phyloP scores from a whole-genome alignment of 176 grass and related monocot genomes.

The Avena eriantha region DNA sequence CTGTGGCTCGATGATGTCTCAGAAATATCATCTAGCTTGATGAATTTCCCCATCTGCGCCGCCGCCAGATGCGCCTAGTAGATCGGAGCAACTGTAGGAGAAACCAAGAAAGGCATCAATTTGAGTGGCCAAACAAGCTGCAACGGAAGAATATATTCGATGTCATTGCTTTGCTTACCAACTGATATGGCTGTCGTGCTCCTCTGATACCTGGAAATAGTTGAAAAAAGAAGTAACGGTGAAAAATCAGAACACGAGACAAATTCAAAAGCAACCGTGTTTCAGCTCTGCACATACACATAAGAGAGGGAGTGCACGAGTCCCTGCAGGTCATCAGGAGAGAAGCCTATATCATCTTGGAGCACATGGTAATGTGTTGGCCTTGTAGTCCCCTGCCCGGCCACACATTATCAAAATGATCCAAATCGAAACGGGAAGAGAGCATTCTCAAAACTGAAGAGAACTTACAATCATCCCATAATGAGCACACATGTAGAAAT shows the following conservation, averaged over 20 bases:
- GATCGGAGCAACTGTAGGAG: conserved; percentile 55
- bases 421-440: not conserved
- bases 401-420: too few species aligned
- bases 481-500: conserved; percentile 1
- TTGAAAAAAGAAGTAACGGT: not conserved
- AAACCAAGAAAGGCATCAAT: not conserved
- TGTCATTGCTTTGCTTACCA: conserved; percentile 39
- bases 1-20: conserved; percentile 39
- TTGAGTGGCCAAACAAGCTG: not conserved
- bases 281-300: conserved; percentile 40
- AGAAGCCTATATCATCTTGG: conserved; percentile 66
- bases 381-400: conserved; percentile 59
- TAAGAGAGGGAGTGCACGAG: conserved; percentile 71
- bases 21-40: conserved; percentile 47
- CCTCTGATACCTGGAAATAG: conserved; percentile 57
- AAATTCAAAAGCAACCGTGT: not conserved
- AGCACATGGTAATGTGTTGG: conserved; percentile 68
- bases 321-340: conserved; percentile 56
- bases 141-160: too few species aligned
- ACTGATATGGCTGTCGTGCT: conserved; percentile 61
- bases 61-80: conserved; percentile 67
- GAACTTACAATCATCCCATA: not conserved
- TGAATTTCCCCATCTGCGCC: conserved; percentile 54
- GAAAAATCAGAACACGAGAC: not conserved
- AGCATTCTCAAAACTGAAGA: not conserved